phyloP scores from a whole-genome alignment of 805 yeast species.

The Starmerella apicola region DNA sequence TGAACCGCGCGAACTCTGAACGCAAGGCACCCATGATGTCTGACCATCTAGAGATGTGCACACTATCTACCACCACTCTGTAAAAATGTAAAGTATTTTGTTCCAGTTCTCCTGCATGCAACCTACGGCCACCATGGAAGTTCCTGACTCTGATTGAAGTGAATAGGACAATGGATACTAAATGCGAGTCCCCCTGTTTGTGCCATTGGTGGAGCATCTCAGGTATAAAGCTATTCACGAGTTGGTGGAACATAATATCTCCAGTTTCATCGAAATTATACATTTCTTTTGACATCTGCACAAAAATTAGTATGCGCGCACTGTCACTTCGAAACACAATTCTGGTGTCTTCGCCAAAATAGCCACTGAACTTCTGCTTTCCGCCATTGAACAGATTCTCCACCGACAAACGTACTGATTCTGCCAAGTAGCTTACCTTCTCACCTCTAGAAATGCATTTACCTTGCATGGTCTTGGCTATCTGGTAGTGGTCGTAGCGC shows the following conservation, averaged over 20 bases:
- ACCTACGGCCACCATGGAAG: neutral
- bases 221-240: constrained; percentile 86
- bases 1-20: constrained; percentile 71
- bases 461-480: constrained; percentile 49
- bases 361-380: constrained; percentile 58
- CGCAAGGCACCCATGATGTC: constrained; percentile 81
- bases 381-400: constrained; percentile 58
- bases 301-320: constrained; percentile 66
- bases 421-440: constrained; percentile 45
- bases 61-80: constrained; percentile 91
- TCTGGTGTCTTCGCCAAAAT: constrained; percentile 58
- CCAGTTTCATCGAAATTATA: constrained; percentile 98
- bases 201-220: constrained; percentile 81
- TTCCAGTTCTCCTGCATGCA: constrained; percentile 39
- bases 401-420: constrained; percentile 49
- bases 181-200: constrained; percentile 74
- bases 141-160: constrained; percentile 29
- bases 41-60: constrained; percentile 77
- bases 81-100: constrained; percentile 70
- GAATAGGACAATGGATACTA: constrained; percentile 78
- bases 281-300: constrained; percentile 90
- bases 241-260: constrained; percentile 81
- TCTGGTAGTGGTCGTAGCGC: constrained; percentile 86
- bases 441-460: constrained; percentile 59
- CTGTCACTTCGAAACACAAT: constrained; percentile 84